Evolutionary conservation across 2,329 filamentous ascomycete species (phyloP).

Genomic region (Ophidiomyces ophidiicola): DNA sequence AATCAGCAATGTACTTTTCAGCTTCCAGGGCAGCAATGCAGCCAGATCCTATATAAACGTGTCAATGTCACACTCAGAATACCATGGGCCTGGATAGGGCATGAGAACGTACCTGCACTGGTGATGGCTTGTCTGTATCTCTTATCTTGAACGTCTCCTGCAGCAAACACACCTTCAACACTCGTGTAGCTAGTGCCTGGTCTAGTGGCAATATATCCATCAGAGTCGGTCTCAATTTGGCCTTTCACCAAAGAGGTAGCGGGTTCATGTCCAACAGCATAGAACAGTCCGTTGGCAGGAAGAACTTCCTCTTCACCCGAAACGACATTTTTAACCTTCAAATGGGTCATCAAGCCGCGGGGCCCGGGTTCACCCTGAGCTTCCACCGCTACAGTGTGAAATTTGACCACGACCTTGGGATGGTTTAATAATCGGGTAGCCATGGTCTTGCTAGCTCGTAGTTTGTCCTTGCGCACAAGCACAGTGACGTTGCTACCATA

Average conservation of each 20-base stretch:
- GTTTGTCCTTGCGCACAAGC: constrained; percentile 72
- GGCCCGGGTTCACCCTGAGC: constrained; percentile 69
- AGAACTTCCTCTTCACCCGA: constrained; percentile 71
- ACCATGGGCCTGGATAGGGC: not conserved
- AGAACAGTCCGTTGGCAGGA: constrained; percentile 86
- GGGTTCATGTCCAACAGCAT: constrained; percentile 92
- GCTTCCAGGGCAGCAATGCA: constrained; percentile 93
- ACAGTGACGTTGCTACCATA: constrained; percentile 93
- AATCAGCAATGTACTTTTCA: constrained; percentile 79
- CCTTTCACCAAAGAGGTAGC: constrained; percentile 83
- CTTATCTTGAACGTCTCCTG: constrained; percentile 98
- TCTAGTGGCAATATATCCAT: constrained; percentile 82
- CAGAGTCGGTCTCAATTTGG: constrained; percentile 74
- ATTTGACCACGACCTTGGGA: constrained; percentile 82
- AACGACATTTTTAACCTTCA: constrained; percentile 67
- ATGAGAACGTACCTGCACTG: constrained; percentile 62
- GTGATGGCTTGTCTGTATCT: constrained; percentile 95
- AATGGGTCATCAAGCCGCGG: constrained; percentile 69
- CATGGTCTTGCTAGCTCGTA: constrained; percentile 86
- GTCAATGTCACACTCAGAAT: not conserved
- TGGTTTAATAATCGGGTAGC: constrained; percentile 68
- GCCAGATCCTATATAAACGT: constrained; percentile 55
- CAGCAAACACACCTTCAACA: constrained; percentile 85
- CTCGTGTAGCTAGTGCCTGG: constrained; percentile 82
- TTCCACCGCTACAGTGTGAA: constrained; percentile 69